A percentile compares a stretch with the other conserved stretches of the same genome.
These are phyloP conservation scores for Sclerotinia trifoliorum DNA, from an alignment of 2,329 filamentous ascomycete genomes.

Conservation along the genomic window DNA sequence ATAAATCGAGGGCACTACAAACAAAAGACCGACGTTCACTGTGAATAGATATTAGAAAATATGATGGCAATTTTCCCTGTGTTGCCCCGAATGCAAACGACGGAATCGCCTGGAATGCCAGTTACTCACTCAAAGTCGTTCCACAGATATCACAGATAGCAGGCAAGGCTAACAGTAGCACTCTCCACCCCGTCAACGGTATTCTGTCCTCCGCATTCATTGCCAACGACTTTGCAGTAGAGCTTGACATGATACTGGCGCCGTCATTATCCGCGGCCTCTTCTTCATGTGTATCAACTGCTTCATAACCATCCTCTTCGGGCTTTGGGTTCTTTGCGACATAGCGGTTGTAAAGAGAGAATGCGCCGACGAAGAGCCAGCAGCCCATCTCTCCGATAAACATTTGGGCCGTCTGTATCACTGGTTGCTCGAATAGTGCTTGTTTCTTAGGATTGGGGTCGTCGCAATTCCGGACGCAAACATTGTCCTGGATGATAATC, in stretches of 20 bases:
- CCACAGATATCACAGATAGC: constrained; percentile 92
- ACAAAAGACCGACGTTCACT: constrained; percentile 93
- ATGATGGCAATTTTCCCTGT: not conserved
- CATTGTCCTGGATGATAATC: constrained; percentile 68
- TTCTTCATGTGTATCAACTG: constrained; percentile 53
- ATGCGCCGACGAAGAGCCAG: constrained; percentile 81
- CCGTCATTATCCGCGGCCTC: constrained; percentile 39
- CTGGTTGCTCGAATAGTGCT: constrained; percentile 84
- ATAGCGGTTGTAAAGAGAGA: constrained; percentile 64
- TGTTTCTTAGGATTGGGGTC: constrained; percentile 63
- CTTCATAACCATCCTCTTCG: constrained; percentile 60
- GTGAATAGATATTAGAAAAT: constrained; percentile 44
- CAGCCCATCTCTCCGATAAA: constrained; percentile 95
- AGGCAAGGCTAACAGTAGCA: constrained; percentile 76
- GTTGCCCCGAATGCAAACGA: not conserved
- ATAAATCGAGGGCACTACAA: constrained; percentile 94
- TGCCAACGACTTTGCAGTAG: constrained; percentile 52
- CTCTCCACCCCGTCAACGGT: constrained; percentile 65
- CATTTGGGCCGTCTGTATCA: constrained; percentile 97
- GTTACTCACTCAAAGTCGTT: constrained; percentile 59
- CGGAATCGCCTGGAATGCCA: not conserved
- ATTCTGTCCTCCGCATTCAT: constrained; percentile 52
- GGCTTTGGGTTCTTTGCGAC: constrained; percentile 45
- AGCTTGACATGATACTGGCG: constrained; percentile 46
- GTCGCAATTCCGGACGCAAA: constrained; percentile 91